These are phyloP conservation scores for Exophiala spinifera DNA, from an alignment of 2,329 filamentous ascomycete genomes.

Conservation along the genomic window DNA sequence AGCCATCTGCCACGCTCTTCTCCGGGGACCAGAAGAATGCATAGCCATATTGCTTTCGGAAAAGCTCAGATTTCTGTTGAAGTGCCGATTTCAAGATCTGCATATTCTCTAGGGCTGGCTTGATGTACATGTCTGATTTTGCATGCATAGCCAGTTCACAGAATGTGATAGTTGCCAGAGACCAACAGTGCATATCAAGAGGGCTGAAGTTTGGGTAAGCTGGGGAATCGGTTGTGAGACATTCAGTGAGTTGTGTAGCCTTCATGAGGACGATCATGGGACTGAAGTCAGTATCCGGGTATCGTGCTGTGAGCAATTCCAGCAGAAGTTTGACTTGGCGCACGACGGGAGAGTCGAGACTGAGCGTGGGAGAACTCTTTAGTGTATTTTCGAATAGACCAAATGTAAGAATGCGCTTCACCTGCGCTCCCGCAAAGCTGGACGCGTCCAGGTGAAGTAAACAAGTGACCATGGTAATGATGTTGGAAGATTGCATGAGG, in stretches of 20 bases:
- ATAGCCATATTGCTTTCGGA: constrained; percentile 15
- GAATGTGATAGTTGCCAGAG: constrained; percentile 18
- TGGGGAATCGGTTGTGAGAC: background rate
- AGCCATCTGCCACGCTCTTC: background rate
- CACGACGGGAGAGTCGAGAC: constrained; percentile 3
- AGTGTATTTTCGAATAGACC: background rate
- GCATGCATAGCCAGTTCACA: constrained; percentile 12
- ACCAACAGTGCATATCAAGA: constrained; percentile 16
- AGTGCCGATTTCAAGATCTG: constrained; percentile 4
- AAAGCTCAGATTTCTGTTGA: constrained; percentile 16
- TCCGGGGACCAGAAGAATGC: constrained; percentile 13
- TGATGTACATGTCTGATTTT: background rate
- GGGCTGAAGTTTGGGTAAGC: constrained; percentile 13
- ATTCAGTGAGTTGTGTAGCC: background rate
- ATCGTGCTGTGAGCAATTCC: constrained; percentile 3
- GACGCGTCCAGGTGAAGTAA: constrained; percentile 1
- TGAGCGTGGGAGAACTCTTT: background rate
- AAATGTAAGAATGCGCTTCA: background rate
- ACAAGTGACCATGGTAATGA: background rate
- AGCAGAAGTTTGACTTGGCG: constrained; percentile 7
- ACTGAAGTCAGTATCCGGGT: background rate
- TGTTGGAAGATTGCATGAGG: background rate
- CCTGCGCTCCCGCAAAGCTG: background rate
- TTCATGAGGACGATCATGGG: constrained; percentile 1
- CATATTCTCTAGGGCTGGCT: constrained; percentile 6